Percentiles rank a stretch among this genome's conserved stretches.
phyloP scores from a whole-genome alignment of 106 monocot species.

The Acanthochlamys bracteata region DNA sequence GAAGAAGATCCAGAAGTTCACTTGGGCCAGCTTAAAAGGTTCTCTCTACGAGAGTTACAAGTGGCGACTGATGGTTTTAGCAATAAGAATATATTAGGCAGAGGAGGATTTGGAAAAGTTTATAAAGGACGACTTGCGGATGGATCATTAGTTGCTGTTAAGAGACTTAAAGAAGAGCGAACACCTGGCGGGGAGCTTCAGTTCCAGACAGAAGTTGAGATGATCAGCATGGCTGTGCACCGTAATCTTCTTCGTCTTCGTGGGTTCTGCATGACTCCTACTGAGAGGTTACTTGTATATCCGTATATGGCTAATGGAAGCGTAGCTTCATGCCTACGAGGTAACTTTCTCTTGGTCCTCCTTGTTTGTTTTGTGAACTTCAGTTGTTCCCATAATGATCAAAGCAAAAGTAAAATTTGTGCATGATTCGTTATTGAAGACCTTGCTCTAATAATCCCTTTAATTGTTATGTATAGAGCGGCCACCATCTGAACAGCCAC shows the following conservation, averaged over 20 bases:
- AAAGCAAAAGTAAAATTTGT: neutral
- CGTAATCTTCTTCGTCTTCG: constrained; percentile 55
- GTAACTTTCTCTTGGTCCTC: constrained; percentile 9
- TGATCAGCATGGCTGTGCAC: constrained; percentile 84
- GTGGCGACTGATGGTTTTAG: constrained; percentile 89
- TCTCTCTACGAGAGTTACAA: constrained; percentile 77
- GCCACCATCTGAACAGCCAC: constrained; percentile 53
- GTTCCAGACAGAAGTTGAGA: constrained; percentile 72
- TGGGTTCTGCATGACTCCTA: constrained; percentile 77
- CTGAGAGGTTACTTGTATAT: constrained; percentile 68
- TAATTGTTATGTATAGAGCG: constrained; percentile 33
- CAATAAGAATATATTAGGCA: constrained; percentile 75
- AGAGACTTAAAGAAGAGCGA: constrained; percentile 70
- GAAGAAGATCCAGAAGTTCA: constrained; percentile 96
- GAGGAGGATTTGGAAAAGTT: constrained; percentile 94
- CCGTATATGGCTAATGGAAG: constrained; percentile 80
- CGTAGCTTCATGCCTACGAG: constrained; percentile 75
- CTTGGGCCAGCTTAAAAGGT: constrained; percentile 87
- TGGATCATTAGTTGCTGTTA: constrained; percentile 81
- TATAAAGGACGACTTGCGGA: constrained; percentile 85
- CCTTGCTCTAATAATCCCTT: neutral
- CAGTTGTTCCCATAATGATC: neutral
- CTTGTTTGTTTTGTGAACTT: neutral
- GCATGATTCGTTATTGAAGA: neutral
- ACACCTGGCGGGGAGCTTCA: constrained; percentile 68